These are phyloP conservation scores for Castanospermum australe DNA, from an alignment of 306 rosid species.

Conservation along the genomic window DNA sequence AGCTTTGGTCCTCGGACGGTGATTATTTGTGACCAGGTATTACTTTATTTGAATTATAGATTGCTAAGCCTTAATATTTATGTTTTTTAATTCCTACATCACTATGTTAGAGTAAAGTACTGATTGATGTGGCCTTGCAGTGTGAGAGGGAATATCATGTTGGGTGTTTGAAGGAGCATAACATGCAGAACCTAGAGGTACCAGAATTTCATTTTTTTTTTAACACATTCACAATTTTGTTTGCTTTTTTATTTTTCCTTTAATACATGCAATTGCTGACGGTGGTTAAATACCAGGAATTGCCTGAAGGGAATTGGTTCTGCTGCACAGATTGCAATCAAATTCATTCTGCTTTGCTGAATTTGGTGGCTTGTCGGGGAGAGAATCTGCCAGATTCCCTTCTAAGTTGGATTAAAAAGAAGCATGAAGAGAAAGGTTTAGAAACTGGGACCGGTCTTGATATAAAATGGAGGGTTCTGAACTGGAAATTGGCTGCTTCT, in stretches of 20 bases:
- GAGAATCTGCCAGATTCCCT: constrained; percentile 53
- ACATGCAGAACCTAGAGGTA: constrained; percentile 63
- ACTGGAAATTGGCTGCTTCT: constrained; percentile 46
- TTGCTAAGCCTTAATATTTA: not conserved
- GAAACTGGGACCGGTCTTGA: constrained; percentile 35
- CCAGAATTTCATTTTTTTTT: not conserved
- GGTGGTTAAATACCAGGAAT: constrained; percentile 50
- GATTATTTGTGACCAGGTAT: constrained; percentile 89
- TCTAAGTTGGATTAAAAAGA: constrained; percentile 44
- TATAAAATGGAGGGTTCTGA: constrained; percentile 77
- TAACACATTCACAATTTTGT: not conserved
- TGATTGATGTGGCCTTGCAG: constrained; percentile 32
- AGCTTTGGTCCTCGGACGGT: constrained; percentile 69
- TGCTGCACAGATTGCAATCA: constrained; percentile 54
- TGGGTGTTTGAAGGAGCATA: constrained; percentile 73
- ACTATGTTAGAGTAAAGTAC: not conserved
- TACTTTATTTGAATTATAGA: not conserved
- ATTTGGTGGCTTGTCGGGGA: constrained; percentile 54
- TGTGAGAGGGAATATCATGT: constrained; percentile 86
- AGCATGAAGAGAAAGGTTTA: constrained; percentile 39
- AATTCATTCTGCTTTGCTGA: constrained; percentile 45
- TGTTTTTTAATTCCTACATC: not conserved
- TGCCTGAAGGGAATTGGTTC: constrained; percentile 76
- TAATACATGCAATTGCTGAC: not conserved
- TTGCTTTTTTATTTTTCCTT: not conserved